Evolutionary conservation across 1,284 basidiomycete genomes (phyloP), one percentile per base, ranked within the genome.

Genomic region (Takashimella tepidaria): DNA sequence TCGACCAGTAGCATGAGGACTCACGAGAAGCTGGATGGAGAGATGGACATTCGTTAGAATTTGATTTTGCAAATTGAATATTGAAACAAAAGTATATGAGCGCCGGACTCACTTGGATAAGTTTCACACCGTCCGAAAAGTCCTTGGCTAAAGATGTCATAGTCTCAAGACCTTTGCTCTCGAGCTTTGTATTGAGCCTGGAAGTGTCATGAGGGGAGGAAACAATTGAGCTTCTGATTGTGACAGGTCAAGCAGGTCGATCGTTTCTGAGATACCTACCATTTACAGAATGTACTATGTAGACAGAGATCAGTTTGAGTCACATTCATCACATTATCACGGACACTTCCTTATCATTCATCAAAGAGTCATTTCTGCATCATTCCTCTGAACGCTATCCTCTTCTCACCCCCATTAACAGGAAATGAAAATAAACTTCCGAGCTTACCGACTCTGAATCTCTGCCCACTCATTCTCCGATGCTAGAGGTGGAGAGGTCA

Each of bases 161-260:
- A n/a, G 90, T 84, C 20, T 88, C 85, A 64, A 95, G 84, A 58
- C 86, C 86, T 64, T 87, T 81, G 3, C 83, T 79, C 68, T 96
- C 91, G 31, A 98, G 82, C 72, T 95, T 95, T 5, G 92, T 92
- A 70, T 98, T 98, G 56, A 98, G 81, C 95, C 95, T 81, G 84
- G 12, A 23, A 45, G 12, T 23, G 4, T 11, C 4, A 11, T 8
- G 11, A n/a, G 19, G 22, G n/a, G n/a, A n/a, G n/a, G n/a, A n/a
- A n/a, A n/a, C n/a, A n/a, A n/a, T n/a, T n/a, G n/a, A n/a, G n/a
- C n/a, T n/a, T n/a, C n/a, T n/a, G n/a, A n/a, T n/a, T 25, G 10
- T 23, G 1, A 2, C 8, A 16, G 5, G 25, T 3, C 6, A 27
- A 20, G 20, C 13, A 4, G 1, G 23, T 11, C 16, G 16, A 8